Base-by-base conservation (phyloP, 2,329 filamentous ascomycete genomes). In the Penicillium crustosum region DNA sequence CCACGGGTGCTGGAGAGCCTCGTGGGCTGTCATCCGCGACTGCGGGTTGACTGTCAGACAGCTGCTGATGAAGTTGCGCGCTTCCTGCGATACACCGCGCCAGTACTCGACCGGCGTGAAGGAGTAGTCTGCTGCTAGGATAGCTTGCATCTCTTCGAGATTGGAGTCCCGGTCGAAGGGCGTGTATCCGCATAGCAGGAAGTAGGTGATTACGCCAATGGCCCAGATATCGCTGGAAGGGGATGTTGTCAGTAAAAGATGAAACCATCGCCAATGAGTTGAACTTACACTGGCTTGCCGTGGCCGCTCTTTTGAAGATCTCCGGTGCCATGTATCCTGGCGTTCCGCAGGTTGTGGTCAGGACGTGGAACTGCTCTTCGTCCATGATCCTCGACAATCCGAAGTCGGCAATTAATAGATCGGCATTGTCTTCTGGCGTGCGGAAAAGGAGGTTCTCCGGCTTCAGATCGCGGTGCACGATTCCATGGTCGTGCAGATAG, bases 271-370 rank as follows among this genome's bases (percentile, higher is more conserved):
- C 66, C 6, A 7, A 35, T 35, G 3, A 31, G 7, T 12, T n/a
- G 7, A 58, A 58, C 79, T 65, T 81, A 87, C 84, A 99, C 94
- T 66, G 94, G 93, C 77, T 97, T 99, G 62, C 94, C 94, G 74
- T 99, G 94, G 27, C 94, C 94, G 8, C 89, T 93, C 82, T 99
- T 99, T 96, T 96, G 80, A 99, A 99, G 70, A 99, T 99, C 75
- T 99, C 94, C 23, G 94, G 94, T 2, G 94, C 94, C 94, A 99
- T 99, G 78, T 99, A 99, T 49, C 94, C 94, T 4, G 94, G 94
- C 1, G 94, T 99, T 59, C 94, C 94, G 74, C 94, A 99, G 1
- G 94, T 99, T 0, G 94, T 99, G 12, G 94, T 99, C 61, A 99
- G 80, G 31, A 97, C 93, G 73, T 97, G 94, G 76, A 97, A 97